Evolutionary conservation across 164 flowering plant species (phyloP), one percentile per base, ranked within the genome.

Genomic region (Echeveria elegans): DNA sequence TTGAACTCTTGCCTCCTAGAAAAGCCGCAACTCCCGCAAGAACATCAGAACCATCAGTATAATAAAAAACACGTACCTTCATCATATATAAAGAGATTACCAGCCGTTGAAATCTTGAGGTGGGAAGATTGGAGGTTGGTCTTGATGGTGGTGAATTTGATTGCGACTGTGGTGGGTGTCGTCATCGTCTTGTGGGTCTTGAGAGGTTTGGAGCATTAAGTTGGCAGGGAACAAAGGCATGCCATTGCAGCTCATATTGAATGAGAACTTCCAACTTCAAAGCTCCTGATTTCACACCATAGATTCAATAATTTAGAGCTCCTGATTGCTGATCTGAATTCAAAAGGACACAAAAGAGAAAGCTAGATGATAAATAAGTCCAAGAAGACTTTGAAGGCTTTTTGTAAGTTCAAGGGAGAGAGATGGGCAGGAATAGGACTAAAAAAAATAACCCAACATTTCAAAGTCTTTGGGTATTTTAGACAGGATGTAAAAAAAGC

Each of bases 91-190:
- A n/a, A n/a, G n/a, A 38, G 9, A 10, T 40, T 45, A 60, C n/a
- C 68, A 24, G 86, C 95, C 93, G 74, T 82, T 92, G 69, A 85
- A 87, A 72, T 88, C 87, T 77, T 86, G 98, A 67, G 88, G 83
- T 12, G 83, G 65, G 79, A 91, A 81, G 65, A 82, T 28, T 24
- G 81, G 76, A 60, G 79, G 81, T 53, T 79, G 88, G 45, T 79
- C 80, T 16, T 60, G 50, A 16, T 75, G 72, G 5, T 81, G 77
- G 7, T 75, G 53, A 2, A 5, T n/a, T 6, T 50, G 56, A 16
- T n/a, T n/a, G n/a, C n/a, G n/a, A n/a, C n/a, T n/a, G n/a, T n/a
- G 82, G 30, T 40, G 29, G 29, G 41, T 2, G 19, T 64, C 24
- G 21, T 68, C 32, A 59, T 68, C 40, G 4, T 66, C 79, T 48